Evolutionary conservation across 169 alveolate species (phyloP), one percentile per base, ranked within the genome.

Genomic region (Plasmodium blacklocki): DNA sequence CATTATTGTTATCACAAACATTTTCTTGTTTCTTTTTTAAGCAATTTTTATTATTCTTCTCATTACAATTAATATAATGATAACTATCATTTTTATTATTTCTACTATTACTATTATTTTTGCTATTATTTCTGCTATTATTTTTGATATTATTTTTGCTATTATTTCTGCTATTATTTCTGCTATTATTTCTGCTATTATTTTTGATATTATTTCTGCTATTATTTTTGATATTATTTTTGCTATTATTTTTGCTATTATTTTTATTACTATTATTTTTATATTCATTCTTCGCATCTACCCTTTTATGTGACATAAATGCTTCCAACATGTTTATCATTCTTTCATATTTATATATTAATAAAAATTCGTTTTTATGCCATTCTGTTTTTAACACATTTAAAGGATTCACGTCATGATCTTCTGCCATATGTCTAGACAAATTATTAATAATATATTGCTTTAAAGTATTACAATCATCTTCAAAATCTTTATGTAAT

Each of bases 271-370:
- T 45, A 39, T 15, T 70, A 9, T 7, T 74, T 19, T 43, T 26
- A 6, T 49, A 15, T 18, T 43, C 9, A 12, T 54, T n/a, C 1
- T 66, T 32, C 14, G 6, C 3, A 29, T 32, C 12, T 19, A 23
- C 32, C n/a, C 66, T 71, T 47, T 29, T 32, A 14, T 23, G 12
- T 32, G 89, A 29, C 18, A 39, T 39, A 39, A 5, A 39, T 39
- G 1, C 47, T 39, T 39, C 9, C 11, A 39, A 39, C 47, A 0
- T 39, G 2, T 39, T 39, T 39, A 64, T n/a, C 39, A 78, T 29
- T 15, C 54, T 21, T 78, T 78, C 89, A 58, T 78, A 78, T 43
- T 78, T 67, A 15, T 66, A 56, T 52, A 78, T 78, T 66, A 50
- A 64, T 29, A 52, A 6, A 45, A 39, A 78, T 70, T 78, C 89